phyloP scores from a whole-genome alignment of 352 stramenopile genomes.

The Peronospora tabacina region DNA sequence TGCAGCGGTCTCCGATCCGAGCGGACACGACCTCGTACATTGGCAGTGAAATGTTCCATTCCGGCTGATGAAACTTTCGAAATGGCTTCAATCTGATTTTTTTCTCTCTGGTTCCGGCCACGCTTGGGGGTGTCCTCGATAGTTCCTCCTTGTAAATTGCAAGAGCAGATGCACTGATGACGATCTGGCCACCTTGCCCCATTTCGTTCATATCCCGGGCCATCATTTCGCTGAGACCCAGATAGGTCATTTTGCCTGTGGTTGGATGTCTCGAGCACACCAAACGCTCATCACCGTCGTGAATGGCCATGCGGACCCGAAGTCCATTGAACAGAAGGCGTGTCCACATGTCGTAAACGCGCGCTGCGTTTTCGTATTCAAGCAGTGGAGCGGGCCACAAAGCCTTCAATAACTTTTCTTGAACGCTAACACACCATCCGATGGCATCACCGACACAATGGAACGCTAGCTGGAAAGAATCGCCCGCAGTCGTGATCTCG shows the following conservation, averaged over 20 bases:
- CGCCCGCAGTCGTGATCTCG: constrained; percentile 71
- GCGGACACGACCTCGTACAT: constrained; percentile 36
- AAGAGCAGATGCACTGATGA: constrained; percentile 53
- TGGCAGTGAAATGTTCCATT: constrained; percentile 33
- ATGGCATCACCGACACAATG: constrained; percentile 59
- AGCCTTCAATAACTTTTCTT: constrained; percentile 55
- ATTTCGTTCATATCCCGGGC: constrained; percentile 59
- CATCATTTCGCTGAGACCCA: constrained; percentile 59
- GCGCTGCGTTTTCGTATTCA: constrained; percentile 33
- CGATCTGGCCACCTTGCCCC: constrained; percentile 56
- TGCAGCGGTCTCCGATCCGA: constrained; percentile 38
- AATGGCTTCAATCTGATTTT: constrained; percentile 30
- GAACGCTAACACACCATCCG: constrained; percentile 50
- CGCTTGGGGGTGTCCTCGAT: constrained; percentile 9
- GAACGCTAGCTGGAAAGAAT: constrained; percentile 79
- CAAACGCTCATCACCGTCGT: constrained; percentile 55
- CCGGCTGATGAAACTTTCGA: constrained; percentile 28
- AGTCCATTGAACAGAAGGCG: constrained; percentile 57
- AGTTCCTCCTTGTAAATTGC: constrained; percentile 37
- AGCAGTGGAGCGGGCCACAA: constrained; percentile 46
- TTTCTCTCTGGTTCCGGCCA: constrained; percentile 7
- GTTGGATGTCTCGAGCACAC: constrained; percentile 61
- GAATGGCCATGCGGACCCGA: constrained; percentile 72
- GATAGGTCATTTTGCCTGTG: constrained; percentile 73
- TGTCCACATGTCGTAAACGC: constrained; percentile 50